Conservation (phyloP, 768 basidiomycete species). For the Clavulina sp. region DNA sequence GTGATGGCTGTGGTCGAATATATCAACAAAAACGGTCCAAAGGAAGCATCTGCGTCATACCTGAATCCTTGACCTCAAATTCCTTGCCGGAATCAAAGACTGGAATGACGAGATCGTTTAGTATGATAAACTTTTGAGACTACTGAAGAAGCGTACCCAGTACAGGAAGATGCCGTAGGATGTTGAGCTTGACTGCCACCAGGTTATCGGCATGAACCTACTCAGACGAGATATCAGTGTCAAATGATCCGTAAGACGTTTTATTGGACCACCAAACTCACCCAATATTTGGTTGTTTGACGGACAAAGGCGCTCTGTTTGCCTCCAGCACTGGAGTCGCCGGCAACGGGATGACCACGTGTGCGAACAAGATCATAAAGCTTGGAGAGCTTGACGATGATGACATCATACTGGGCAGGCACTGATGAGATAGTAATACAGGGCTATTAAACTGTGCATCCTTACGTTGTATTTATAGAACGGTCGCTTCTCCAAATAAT, state of each 20-base stretch:
- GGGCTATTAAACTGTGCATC: not conserved
- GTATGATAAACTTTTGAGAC: not conserved
- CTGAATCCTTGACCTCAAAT: slow-evolving; percentile 69
- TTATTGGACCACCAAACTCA: slow-evolving; percentile 21
- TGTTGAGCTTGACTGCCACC: slow-evolving; percentile 81
- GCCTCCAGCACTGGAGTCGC: slow-evolving; percentile 88
- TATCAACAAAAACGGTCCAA: no score
- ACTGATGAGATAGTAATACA: not conserved
- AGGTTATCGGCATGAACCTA: slow-evolving; percentile 84
- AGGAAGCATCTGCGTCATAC: slow-evolving; percentile 20
- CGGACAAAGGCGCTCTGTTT: slow-evolving; percentile 95
- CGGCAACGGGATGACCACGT: slow-evolving; percentile 82
- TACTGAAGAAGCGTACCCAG: slow-evolving; percentile 38
- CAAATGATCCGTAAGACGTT: not conserved
- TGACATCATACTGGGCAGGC: slow-evolving; percentile 46
- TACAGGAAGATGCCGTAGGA: slow-evolving; percentile 83
- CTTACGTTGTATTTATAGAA: slow-evolving; percentile 76
- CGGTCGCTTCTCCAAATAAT: slow-evolving; percentile 83
- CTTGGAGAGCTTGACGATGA: slow-evolving; percentile 91
- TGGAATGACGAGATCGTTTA: slow-evolving; percentile 16
- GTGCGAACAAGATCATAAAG: slow-evolving; percentile 92
- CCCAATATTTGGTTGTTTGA: slow-evolving; percentile 99
- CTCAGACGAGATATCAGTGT: not conserved
- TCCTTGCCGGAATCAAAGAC: slow-evolving; percentile 92
- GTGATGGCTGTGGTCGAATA: slow-evolving; percentile 72